phyloP scores from a whole-genome alignment of 2,329 filamentous ascomycete species.

The Ophiostoma sp. region DNA sequence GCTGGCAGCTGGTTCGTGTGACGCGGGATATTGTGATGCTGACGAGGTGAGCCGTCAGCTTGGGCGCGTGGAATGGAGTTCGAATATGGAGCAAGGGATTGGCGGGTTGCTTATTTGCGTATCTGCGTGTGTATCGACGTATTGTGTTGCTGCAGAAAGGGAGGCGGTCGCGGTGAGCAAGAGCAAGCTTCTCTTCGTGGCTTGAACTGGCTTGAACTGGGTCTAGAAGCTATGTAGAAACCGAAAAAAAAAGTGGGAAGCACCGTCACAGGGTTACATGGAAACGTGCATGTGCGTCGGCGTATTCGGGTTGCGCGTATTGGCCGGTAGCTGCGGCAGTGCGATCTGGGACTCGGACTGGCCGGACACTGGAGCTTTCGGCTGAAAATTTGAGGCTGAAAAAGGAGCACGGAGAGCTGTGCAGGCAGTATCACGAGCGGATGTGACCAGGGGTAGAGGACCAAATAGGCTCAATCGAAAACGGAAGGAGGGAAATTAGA shows the following conservation, averaged over 20 bases:
- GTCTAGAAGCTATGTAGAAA: not conserved
- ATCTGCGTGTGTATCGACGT: not conserved
- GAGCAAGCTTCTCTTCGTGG: not conserved
- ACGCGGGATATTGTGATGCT: not conserved
- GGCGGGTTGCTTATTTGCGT: not conserved
- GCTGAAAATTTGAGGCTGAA: not conserved
- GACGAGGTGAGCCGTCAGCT: not conserved
- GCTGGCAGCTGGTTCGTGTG: not conserved
- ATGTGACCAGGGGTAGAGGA: not conserved
- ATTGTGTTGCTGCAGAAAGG: not conserved
- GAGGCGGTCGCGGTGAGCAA: not conserved
- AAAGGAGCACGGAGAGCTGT: not conserved
- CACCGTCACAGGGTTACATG: slow-evolving; percentile 12
- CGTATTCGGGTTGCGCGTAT: slow-evolving; percentile 4
- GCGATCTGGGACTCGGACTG: not conserved
- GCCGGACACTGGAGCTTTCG: not conserved
- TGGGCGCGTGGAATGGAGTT: not conserved
- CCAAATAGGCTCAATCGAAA: not conserved
- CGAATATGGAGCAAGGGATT: not conserved
- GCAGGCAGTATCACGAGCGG: not conserved
- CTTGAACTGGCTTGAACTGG: not conserved
- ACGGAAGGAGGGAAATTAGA: slow-evolving; percentile 9
- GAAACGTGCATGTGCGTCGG: slow-evolving; percentile 12
- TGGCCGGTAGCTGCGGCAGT: not conserved
- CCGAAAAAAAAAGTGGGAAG: slow-evolving; percentile 1